A percentile compares a stretch with the other conserved stretches of the same genome.
Evolutionary conservation across 2,329 filamentous ascomycete genomes (phyloP).

Genomic region (Coniochaeta pulveracea): DNA sequence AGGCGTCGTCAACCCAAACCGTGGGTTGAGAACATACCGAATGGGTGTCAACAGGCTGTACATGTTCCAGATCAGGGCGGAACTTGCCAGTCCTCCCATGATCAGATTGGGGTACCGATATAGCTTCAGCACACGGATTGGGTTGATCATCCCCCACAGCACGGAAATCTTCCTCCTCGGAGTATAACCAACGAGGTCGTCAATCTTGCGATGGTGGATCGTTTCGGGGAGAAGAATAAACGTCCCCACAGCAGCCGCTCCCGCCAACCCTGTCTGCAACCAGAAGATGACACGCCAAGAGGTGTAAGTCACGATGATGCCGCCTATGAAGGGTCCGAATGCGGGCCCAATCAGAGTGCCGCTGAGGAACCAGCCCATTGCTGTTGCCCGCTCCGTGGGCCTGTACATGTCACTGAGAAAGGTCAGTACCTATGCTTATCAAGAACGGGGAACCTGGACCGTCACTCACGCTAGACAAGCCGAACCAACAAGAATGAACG

Average conservation of each 20-base stretch:
- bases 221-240: slow-evolving; percentile 57
- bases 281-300: slow-evolving; percentile 62
- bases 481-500: slow-evolving; percentile 55
- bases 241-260: slow-evolving; percentile 40
- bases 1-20: slow-evolving; percentile 52
- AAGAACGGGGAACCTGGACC: too few relatives aligned
- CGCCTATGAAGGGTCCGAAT: slow-evolving; percentile 52
- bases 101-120: slow-evolving; percentile 56
- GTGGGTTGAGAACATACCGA: slow-evolving; percentile 59
- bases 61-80: slow-evolving; percentile 59
- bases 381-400: slow-evolving; percentile 52
- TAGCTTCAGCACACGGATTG: slow-evolving; percentile 42
- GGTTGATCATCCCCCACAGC: slow-evolving; percentile 49
- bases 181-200: slow-evolving; percentile 40
- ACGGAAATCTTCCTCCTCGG: slow-evolving; percentile 29
- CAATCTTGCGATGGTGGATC: slow-evolving; percentile 44
- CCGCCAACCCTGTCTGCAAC: slow-evolving; percentile 54
- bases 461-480: slow-evolving; percentile 41
- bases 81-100: slow-evolving; percentile 43
- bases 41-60: slow-evolving; percentile 58
- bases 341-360: slow-evolving; percentile 57
- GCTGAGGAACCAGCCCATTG: slow-evolving; percentile 53
- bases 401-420: slow-evolving; percentile 36
- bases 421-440: not conserved
- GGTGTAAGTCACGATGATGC: slow-evolving; percentile 57